Evolutionary conservation across 2,329 filamentous ascomycete species (phyloP), one percentile per base, ranked within the genome.

Genomic region (Cryphonectria carpinicola): DNA sequence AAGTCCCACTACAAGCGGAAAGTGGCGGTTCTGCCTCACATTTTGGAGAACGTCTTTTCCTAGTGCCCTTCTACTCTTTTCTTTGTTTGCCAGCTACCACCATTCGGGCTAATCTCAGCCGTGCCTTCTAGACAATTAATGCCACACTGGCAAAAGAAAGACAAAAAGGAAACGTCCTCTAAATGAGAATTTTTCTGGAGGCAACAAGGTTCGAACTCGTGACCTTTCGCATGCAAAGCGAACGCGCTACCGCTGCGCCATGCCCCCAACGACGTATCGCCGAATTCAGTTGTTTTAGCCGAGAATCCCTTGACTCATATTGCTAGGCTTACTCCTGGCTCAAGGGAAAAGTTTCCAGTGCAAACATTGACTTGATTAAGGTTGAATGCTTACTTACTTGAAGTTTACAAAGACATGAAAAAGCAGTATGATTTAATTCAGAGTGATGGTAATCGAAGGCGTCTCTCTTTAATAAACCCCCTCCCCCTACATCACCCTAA

Each of bases 181-280:
- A 11, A 28, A 8, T 1, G 46, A 49, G 22, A n/a, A 49, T 22
- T 22, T 32, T 32, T 6, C 0, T 66, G 63, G 68, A 70, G 68
- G 56, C 63, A n/a, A 35, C 32, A 65, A 43, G 68, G 68, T 63
- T 70, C 64, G 68, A 67, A 70, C 64, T 43, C 68, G n/a, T 41
- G 68, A 54, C 68, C 68, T 70, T 70, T 46, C 64, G 64, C 68
- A 70, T 52, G 69, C 69, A 70, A 70, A 70, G 69, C 69, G 65
- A 49, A 43, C 69, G 65, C 69, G 65, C 69, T 70, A 70, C 68
- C 68, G 54, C 68, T 70, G 68, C 64, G 68, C 68, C 58, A 70
- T 39, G 62, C 41, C 68, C 68, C 68, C 68, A 7, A 43, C 17
- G 37, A 35, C 4, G 1, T 32, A 19, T 58, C 52, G 25, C 28